phyloP scores from a whole-genome alignment of 306 rosid species.

The Prunus armeniaca region DNA sequence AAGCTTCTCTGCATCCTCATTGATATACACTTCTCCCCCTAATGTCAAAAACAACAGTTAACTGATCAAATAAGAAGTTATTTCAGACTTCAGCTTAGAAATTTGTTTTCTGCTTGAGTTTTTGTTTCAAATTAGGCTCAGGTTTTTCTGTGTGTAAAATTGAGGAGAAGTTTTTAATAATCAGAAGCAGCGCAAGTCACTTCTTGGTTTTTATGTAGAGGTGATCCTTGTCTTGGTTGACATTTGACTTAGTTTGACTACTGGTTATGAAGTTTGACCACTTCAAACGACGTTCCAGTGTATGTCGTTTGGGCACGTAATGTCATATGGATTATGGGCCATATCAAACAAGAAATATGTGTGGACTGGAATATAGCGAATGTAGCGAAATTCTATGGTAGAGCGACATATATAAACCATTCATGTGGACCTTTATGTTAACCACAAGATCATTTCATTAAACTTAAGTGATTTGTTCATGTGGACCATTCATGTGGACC shows the following conservation, averaged over 20 bases:
- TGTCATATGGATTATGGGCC: no score
- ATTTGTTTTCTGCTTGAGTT: not conserved
- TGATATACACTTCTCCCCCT: conserved; percentile 37
- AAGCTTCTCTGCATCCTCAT: conserved; percentile 35
- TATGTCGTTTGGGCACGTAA: no score
- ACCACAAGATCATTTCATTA: no score
- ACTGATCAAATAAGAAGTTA: conserved; percentile 1
- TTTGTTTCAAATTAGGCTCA: not conserved
- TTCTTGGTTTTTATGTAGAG: not conserved
- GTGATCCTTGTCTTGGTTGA: not conserved
- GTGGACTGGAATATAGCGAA: no score
- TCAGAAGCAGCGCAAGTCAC: not conserved
- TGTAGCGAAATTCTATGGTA: no score
- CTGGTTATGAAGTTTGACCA: no score
- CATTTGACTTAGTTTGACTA: no score
- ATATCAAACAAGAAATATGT: no score
- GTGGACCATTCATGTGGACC: no score
- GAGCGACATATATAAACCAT: rapidly evolving
- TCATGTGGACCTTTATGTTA: no score
- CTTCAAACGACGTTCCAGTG: no score
- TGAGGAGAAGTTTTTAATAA: not conserved
- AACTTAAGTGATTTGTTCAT: no score
- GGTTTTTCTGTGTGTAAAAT: not conserved
- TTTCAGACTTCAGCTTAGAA: not conserved
- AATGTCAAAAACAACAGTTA: conserved; percentile 26